A percentile compares a stretch with the other conserved stretches of the same genome.
These are phyloP conservation scores for Yueomyces sp. DNA, from an alignment of 805 yeast genomes.

Conservation along the genomic window DNA sequence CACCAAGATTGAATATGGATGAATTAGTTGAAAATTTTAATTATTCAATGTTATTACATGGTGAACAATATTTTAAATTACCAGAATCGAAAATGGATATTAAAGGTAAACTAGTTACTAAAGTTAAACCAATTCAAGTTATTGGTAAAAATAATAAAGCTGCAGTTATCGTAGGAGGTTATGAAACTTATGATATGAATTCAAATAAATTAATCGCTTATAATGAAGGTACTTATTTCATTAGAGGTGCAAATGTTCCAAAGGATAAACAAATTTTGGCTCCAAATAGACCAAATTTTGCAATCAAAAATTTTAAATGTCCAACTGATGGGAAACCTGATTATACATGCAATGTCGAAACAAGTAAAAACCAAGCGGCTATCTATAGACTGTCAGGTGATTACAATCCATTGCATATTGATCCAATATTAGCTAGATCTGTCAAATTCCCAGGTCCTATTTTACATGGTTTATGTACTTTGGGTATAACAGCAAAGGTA, in stretches of 20 bases:
- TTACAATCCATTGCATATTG: conserved; percentile 89
- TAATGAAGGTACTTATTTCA: conserved; percentile 74
- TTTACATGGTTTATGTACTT: conserved; percentile 81
- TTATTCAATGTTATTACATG: conserved; percentile 82
- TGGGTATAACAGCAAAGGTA: conserved; percentile 70
- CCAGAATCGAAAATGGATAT: conserved; percentile 65
- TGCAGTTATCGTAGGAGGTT: conserved; percentile 56
- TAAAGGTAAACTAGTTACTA: conserved; percentile 47
- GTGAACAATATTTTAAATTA: conserved; percentile 83
- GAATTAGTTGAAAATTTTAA: conserved; percentile 66
- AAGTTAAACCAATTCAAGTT: conserved; percentile 55
- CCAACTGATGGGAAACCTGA: conserved; percentile 53
- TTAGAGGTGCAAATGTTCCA: conserved; percentile 54
- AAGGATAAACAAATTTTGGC: conserved; percentile 36
- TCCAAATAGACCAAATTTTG: conserved; percentile 42
- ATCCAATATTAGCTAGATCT: conserved; percentile 77
- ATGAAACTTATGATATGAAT: conserved; percentile 50
- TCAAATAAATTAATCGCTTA: conserved; percentile 62
- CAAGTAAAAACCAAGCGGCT: conserved; percentile 68
- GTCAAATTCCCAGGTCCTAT: conserved; percentile 81
- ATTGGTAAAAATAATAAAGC: conserved; percentile 82
- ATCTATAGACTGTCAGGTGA: conserved; percentile 88
- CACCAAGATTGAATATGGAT: conserved; percentile 43
- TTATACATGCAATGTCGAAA: conserved; percentile 42
- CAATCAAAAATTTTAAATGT: conserved; percentile 47